A percentile compares a stretch with the other conserved stretches of the same genome.
Evolutionary conservation across 2,329 filamentous ascomycete genomes (phyloP).

Genomic region (Tolypocladium ophioglossoides): DNA sequence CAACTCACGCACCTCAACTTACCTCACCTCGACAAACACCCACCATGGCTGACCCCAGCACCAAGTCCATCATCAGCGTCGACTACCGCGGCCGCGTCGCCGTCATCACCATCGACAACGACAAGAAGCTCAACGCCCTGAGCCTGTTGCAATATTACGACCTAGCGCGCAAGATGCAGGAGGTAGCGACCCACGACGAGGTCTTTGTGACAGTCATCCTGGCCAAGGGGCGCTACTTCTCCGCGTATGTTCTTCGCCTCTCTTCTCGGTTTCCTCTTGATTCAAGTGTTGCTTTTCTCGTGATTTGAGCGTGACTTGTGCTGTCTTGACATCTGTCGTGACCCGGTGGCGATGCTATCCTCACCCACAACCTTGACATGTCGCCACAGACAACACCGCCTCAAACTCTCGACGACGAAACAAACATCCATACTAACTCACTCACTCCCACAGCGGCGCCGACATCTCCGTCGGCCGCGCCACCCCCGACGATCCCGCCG

Average conservation of each 20-base stretch:
- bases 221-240: conserved; percentile 77
- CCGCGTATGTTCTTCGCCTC: conserved; percentile 51
- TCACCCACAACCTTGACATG: neutral
- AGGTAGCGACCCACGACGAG: conserved; percentile 69
- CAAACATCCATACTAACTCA: neutral
- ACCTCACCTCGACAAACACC: neutral
- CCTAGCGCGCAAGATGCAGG: conserved; percentile 60
- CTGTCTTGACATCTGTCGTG: neutral
- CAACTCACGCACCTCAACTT: neutral
- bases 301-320: too few relatives aligned
- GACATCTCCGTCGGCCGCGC: conserved; percentile 54
- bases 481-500: conserved; percentile 24
- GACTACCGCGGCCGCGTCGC: conserved; percentile 37
- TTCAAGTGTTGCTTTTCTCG: too few relatives aligned
- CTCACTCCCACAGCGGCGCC: conserved; percentile 51
- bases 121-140: conserved; percentile 81
- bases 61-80: conserved; percentile 20
- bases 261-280: neutral
- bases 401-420: neutral
- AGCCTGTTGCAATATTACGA: conserved; percentile 64
- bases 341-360: neutral
- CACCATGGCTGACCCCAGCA: neutral
- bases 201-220: conserved; percentile 78
- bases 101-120: conserved; percentile 76
- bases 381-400: neutral